These are phyloP conservation scores for Aegilops sharonensis DNA, from an alignment of 176 grass and related monocot genomes.

Conservation along the genomic window DNA sequence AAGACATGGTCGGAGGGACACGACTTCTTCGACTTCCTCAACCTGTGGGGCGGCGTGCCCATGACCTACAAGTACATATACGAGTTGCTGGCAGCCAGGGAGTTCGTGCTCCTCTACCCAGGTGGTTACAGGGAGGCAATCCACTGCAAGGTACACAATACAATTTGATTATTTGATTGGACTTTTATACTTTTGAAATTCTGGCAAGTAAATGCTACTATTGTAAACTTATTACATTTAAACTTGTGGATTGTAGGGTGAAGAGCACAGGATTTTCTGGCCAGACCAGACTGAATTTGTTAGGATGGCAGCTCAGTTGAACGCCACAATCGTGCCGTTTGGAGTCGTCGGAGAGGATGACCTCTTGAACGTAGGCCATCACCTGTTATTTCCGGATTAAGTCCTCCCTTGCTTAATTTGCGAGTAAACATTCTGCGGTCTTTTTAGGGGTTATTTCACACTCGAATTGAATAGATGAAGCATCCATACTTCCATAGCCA, in stretches of 20 bases:
- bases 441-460: too few species aligned
- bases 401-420: too few species aligned
- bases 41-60: conserved; percentile 59
- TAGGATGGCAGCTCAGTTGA: conserved; percentile 59
- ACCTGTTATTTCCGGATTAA: too few species aligned
- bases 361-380: conserved; percentile 40
- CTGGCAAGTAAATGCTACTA: too few species aligned
- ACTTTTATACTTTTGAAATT: background rate
- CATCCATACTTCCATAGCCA: too few species aligned
- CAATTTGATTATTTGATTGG: background rate
- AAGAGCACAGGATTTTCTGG: conserved; percentile 64
- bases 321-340: conserved; percentile 64
- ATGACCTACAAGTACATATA: conserved; percentile 48
- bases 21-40: conserved; percentile 66
- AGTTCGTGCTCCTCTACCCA: conserved; percentile 70
- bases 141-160: conserved; percentile 53
- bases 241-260: conserved; percentile 33
- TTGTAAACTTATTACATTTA: too few species aligned
- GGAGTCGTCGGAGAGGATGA: conserved; percentile 75
- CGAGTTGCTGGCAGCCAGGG: conserved; percentile 42
- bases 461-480: too few species aligned
- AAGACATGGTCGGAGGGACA: conserved; percentile 45
- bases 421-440: too few species aligned
- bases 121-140: conserved; percentile 65
- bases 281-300: conserved; percentile 58